Percentiles rank a stretch among this genome's conserved stretches.
Conservation (phyloP, 768 basidiomycete genomes). For the Russula dissimulans region DNA sequence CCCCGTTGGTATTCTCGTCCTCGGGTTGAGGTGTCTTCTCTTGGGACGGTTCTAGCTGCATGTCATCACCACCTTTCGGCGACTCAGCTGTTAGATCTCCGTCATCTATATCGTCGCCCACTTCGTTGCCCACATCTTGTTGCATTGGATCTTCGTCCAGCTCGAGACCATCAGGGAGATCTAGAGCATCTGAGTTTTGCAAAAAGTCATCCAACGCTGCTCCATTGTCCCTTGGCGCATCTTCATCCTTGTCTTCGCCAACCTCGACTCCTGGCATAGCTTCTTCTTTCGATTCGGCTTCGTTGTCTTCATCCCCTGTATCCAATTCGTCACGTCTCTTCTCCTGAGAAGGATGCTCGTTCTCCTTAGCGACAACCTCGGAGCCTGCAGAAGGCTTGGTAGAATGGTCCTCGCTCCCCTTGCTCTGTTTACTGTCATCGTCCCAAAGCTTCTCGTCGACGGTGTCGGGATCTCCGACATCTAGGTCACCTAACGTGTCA, state of each 20-base stretch:
- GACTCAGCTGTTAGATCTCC: constrained; percentile 17
- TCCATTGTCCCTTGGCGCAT: constrained; percentile 43
- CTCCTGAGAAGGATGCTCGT: constrained; percentile 32
- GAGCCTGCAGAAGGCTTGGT: constrained; percentile 40
- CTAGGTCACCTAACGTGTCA: constrained; percentile 75
- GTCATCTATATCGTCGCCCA: constrained; percentile 24
- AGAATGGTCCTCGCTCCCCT: constrained; percentile 53
- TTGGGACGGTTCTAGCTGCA: background rate
- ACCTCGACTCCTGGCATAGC: constrained; percentile 23
- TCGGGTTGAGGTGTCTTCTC: background rate
- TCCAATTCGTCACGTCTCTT: constrained; percentile 24
- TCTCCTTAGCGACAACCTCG: constrained; percentile 77
- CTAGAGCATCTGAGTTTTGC: constrained; percentile 72
- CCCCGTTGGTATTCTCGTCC: background rate
- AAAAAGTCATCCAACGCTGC: constrained; percentile 68
- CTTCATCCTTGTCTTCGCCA: constrained; percentile 32
- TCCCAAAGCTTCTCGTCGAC: constrained; percentile 98
- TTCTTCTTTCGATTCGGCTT: constrained; percentile 24
- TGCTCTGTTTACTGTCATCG: constrained; percentile 50
- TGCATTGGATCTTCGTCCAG: constrained; percentile 31
- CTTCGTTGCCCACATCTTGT: constrained; percentile 26
- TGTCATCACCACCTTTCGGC: constrained; percentile 13
- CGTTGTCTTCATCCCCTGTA: constrained; percentile 23
- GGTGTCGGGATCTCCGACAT: constrained; percentile 70
- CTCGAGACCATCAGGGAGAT: constrained; percentile 83